Evolutionary conservation across 2,329 filamentous ascomycete species (phyloP), one percentile per base, ranked within the genome.

Genomic region (Trichoderma koningiopsis): DNA sequence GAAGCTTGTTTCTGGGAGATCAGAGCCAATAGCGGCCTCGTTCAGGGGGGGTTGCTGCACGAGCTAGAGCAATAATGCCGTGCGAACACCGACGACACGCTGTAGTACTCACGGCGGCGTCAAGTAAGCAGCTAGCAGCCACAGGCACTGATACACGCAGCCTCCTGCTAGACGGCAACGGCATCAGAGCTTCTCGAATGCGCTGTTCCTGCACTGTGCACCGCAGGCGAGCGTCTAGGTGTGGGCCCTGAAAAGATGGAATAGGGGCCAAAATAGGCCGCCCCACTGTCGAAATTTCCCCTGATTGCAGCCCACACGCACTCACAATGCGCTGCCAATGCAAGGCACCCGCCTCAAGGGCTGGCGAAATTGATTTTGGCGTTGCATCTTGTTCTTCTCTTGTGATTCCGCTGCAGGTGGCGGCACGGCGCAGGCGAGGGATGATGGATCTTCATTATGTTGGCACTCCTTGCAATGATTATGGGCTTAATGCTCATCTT

Each of bases 11-110:
- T 47, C 19, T 33, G 60, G 37, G 8, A 47, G 49, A 59, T 67
- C 55, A 58, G 35, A 43, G 61, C 53, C 29, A 59, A 56, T 62
- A 49, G 55, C 55, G 52, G 68, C 68, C n/a, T 55, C 68, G 56
- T 60, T 70, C 61, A 70, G 55, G 61, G 68, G 60, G 68, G 68
- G n/a, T n/a, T 24, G 52, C 47, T 62, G 31, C 58, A 68, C 33
- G 65, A 53, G 58, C 40, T 43, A 43, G 47, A 22, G 47, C 4
- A 24, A 24, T 49, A 24, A 22, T 49, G n/a, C 47, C 47, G 60
- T 63, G 60, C 43, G 47, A 35, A n/a, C 11, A n/a, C 7, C n/a
- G 24, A 19, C 22, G 13, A 7, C 7, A 43, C 7, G 55, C 61
- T 55, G 61, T 40, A 19, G 19, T 43, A 2, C 7, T n/a, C 40